Evolutionary conservation across 805 yeast species (phyloP).

Genomic region (Myxozyma kluyveri): DNA sequence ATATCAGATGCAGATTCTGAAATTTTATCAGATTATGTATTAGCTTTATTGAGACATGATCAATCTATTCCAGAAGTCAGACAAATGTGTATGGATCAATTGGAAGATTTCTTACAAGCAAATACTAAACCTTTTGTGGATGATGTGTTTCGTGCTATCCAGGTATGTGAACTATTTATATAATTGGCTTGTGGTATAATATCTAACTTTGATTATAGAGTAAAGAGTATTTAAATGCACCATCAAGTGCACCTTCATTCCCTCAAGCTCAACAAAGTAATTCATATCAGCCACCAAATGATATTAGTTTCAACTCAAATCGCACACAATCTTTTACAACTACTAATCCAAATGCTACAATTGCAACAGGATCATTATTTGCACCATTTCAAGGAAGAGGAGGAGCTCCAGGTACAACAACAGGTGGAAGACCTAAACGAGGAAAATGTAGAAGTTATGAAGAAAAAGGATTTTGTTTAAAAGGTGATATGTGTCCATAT

Average conservation of each 20-base stretch:
- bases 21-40: conserved; percentile 46
- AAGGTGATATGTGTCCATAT: conserved; percentile 30
- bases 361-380: conserved; percentile 4
- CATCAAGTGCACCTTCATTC: conserved; percentile 1
- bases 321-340: conserved; percentile 1
- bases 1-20: conserved; percentile 44
- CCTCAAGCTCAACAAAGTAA: neutral
- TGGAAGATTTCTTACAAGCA: conserved; percentile 44
- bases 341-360: conserved; percentile 1
- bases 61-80: conserved; percentile 39
- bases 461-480: conserved; percentile 26
- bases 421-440: conserved; percentile 1
- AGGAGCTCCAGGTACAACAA: neutral
- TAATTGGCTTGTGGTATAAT: neutral
- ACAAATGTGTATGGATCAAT: conserved; percentile 38
- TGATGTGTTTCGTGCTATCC: conserved; percentile 38
- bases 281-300: neutral
- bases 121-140: conserved; percentile 36
- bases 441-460: conserved; percentile 26
- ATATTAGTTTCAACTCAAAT: neutral
- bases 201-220: neutral
- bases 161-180: conserved; percentile 7
- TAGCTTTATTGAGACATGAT: conserved; percentile 44
- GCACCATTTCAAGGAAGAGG: neutral
- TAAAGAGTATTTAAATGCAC: conserved; percentile 2